These are phyloP conservation scores for Starmera stellimalicola DNA, from an alignment of 1,139 yeast species.

Conservation along the genomic window DNA sequence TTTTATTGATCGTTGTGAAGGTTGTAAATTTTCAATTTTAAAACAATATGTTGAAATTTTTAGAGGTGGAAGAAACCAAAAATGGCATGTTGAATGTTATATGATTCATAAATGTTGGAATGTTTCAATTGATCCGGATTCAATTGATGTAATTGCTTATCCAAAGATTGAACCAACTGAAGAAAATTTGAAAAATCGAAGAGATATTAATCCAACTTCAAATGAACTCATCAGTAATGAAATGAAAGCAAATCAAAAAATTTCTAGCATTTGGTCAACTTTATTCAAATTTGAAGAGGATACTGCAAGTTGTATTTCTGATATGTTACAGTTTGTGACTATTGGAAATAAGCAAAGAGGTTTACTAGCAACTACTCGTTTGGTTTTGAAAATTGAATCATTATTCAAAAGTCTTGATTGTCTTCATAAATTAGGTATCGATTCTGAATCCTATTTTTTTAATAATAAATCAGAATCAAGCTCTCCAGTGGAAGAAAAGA, in stretches of 20 bases:
- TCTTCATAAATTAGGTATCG: slow-evolving; percentile 28
- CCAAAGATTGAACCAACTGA: slow-evolving; percentile 22
- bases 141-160: slow-evolving; percentile 44
- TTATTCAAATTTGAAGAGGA: slow-evolving; percentile 86
- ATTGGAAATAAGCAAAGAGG: slow-evolving; percentile 68
- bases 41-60: slow-evolving; percentile 91
- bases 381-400: slow-evolving; percentile 67
- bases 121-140: slow-evolving; percentile 62
- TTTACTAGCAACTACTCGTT: slow-evolving; percentile 58
- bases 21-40: slow-evolving; percentile 83
- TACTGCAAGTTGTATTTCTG: slow-evolving; percentile 86
- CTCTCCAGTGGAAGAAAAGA: background rate
- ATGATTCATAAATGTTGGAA: slow-evolving; percentile 98
- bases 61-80: slow-evolving; percentile 89
- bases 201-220: slow-evolving; percentile 32
- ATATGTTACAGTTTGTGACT: slow-evolving; percentile 83
- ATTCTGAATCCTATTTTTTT: slow-evolving; percentile 10
- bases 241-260: slow-evolving; percentile 53
- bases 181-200: slow-evolving; percentile 10
- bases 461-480: slow-evolving; percentile 6
- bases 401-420: slow-evolving; percentile 70
- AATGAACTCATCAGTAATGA: slow-evolving; percentile 50
- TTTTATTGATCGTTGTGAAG: slow-evolving; percentile 87
- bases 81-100: slow-evolving; percentile 99
- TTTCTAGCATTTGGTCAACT: slow-evolving; percentile 80